Evolutionary conservation across 2,329 filamentous ascomycete genomes (phyloP).

Genomic region (Fusarium sp.): DNA sequence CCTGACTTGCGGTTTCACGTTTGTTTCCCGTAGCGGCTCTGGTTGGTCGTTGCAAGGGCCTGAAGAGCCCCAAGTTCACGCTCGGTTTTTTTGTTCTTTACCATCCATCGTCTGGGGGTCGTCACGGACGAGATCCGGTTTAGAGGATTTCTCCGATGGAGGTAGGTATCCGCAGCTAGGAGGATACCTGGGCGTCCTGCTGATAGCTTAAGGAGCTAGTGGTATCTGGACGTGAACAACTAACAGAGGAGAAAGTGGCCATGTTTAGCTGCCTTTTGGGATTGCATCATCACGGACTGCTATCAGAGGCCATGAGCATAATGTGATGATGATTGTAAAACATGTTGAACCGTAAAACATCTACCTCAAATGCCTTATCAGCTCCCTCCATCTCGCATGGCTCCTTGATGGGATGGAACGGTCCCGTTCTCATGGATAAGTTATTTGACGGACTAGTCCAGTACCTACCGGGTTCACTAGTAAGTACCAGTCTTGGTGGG

Average conservation of each 20-base stretch:
- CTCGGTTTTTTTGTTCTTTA: not conserved
- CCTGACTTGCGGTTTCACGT: slow-evolving; percentile 14
- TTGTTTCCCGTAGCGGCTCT: slow-evolving; percentile 11
- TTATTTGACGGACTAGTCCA: not conserved
- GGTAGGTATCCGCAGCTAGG: slow-evolving; percentile 17
- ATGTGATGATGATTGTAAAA: not conserved
- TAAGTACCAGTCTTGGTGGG: not conserved
- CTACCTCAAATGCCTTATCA: not conserved
- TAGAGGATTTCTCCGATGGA: slow-evolving; percentile 4
- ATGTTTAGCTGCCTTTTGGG: not conserved
- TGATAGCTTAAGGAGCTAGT: not conserved
- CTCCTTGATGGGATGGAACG: not conserved
- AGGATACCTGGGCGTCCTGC: slow-evolving; percentile 10
- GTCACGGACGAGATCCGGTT: not conserved
- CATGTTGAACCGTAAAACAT: not conserved
- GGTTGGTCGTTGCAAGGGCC: slow-evolving; percentile 6
- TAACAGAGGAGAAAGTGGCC: slow-evolving; percentile 20
- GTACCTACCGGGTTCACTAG: not conserved
- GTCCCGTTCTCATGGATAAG: not conserved
- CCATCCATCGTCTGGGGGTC: not conserved
- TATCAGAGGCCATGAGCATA: not conserved
- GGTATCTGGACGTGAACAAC: slow-evolving; percentile 17
- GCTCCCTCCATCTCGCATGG: not conserved
- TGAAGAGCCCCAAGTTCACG: not conserved
- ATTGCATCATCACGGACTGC: not conserved